Base-by-base conservation (phyloP, 805 yeast species). In the Komagataella kurtzmanii region DNA sequence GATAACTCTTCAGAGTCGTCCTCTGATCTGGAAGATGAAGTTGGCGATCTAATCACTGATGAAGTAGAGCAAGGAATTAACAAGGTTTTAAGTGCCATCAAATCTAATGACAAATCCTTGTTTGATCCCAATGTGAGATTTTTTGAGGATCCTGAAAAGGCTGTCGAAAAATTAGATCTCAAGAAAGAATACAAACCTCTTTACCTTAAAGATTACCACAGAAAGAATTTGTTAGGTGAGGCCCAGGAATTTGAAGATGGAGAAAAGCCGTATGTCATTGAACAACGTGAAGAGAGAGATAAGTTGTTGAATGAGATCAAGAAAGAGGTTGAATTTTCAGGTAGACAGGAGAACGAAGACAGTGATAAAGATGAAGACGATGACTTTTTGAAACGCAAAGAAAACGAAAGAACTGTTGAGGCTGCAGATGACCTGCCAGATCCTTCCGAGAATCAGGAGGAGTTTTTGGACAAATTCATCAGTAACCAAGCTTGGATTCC, bases 401-500 rank as follows among this genome's bases (percentile, higher is more conserved):
- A 3, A 48, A 55, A 19, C 45, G 56, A 45, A n/a, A 65, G 56
- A n/a, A 66, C 57, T 47, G 63, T 61, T n/a, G 23, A 18, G 57
- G 57, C 51, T 57, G 14, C 52, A 56, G 45, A 57, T 30, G 53
- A 59, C 52, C 54, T 89, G 49, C 96, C 97, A 3, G 80, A 88
- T 59, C 88, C 90, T 3, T 70, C 70, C 6, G 62, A 64, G 3
- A 78, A 88, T 58, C 81, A 80, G 24, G 83, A 81, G 46, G 80
- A 73, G 44, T 93, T 93, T 60, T 72, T 93, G 53, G 73, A 77
- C 47, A 85, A 83, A 5, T 93, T 83, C 62, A 72, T 91, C 51
- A 76, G 75, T 53, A 76, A 75, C 50, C 88, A 84, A 57, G 97
- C 96, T 0, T 93, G 99, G 99, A 79, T 89, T 51, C 95, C 96